Percentiles rank a stretch among this genome's conserved stretches.
These are phyloP conservation scores for Cyanodermella asteris DNA, from an alignment of 2,329 filamentous ascomycete genomes.

Conservation along the genomic window DNA sequence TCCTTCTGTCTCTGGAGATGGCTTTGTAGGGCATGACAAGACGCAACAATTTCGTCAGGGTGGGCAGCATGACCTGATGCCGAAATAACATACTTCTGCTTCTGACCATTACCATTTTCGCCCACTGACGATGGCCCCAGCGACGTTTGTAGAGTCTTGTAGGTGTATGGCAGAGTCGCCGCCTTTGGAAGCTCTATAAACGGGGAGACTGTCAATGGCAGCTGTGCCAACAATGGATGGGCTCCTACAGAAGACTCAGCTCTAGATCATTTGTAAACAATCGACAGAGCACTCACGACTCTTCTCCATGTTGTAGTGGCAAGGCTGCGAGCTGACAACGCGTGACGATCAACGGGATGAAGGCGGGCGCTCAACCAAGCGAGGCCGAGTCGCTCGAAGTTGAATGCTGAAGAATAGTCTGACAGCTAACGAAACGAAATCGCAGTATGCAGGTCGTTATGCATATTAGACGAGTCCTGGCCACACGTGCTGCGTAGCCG, in stretches of 20 bases:
- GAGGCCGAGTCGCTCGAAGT: too few species aligned
- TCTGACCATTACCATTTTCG: constrained; percentile 24
- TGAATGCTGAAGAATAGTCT: too few species aligned
- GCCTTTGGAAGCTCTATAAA: constrained; percentile 80
- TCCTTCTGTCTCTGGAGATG: constrained; percentile 50
- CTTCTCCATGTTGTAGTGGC: constrained; percentile 7
- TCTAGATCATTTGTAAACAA: neutral
- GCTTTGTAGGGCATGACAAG: constrained; percentile 54
- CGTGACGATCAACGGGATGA: too few species aligned
- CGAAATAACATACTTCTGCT: constrained; percentile 54
- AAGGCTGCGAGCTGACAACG: too few species aligned
- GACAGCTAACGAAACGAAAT: too few species aligned
- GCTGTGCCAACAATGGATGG: constrained; percentile 74
- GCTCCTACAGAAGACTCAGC: constrained; percentile 31
- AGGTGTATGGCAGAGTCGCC: constrained; percentile 84
- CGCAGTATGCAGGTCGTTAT: too few species aligned
- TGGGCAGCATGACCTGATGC: constrained; percentile 62
- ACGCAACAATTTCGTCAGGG: constrained; percentile 64
- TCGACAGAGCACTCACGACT: constrained; percentile 3
- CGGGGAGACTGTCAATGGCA: constrained; percentile 81
- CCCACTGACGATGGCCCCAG: constrained; percentile 51
- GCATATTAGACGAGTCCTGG: too few species aligned
- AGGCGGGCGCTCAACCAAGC: too few species aligned
- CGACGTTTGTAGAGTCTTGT: constrained; percentile 71
- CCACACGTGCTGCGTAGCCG: too few species aligned